phyloP scores from a whole-genome alignment of 352 stramenopile species.

The Pythium sukuiense region DNA sequence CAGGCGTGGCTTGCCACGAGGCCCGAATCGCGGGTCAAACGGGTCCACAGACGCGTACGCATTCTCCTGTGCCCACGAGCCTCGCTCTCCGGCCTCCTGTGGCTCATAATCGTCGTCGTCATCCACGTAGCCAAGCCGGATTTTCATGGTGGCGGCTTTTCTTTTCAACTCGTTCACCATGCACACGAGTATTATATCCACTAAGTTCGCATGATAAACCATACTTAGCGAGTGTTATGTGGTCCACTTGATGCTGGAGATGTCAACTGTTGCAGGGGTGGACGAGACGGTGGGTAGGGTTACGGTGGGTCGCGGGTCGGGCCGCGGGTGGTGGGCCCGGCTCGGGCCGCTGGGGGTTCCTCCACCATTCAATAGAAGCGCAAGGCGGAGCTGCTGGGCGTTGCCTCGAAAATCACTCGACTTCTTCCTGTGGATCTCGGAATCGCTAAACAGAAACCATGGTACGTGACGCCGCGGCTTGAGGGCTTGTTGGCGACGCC shows the following conservation, averaged over 20 bases:
- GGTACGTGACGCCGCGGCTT: conserved; percentile 43
- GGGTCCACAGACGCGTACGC: neutral
- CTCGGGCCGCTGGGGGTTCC: conserved; percentile 23
- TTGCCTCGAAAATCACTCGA: conserved; percentile 64
- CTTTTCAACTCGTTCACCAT: neutral
- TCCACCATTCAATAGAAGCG: conserved; percentile 34
- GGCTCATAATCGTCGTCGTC: conserved; percentile 29
- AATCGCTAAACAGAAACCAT: conserved; percentile 69
- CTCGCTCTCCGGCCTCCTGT: neutral
- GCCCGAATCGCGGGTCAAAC: conserved; percentile 12
- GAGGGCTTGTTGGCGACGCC: neutral
- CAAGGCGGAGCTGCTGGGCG: conserved; percentile 6
- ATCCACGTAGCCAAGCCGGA: conserved; percentile 37
- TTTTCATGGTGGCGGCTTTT: conserved; percentile 38
- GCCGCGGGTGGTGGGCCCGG: conserved; percentile 9
- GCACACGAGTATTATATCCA: neutral
- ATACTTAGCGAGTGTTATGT: conserved; percentile 29
- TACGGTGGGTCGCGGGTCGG: conserved; percentile 5
- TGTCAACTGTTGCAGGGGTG: conserved; percentile 12
- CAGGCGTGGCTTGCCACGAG: conserved; percentile 23
- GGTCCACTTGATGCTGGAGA: conserved; percentile 21
- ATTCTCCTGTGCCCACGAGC: conserved; percentile 7
- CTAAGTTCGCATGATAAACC: conserved; percentile 25
- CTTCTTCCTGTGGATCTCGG: conserved; percentile 87
- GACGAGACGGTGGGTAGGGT: conserved; percentile 2